phyloP scores from a whole-genome alignment of 495 filamentous ascomycete genomes.

The Aspergillus cavernicola region DNA sequence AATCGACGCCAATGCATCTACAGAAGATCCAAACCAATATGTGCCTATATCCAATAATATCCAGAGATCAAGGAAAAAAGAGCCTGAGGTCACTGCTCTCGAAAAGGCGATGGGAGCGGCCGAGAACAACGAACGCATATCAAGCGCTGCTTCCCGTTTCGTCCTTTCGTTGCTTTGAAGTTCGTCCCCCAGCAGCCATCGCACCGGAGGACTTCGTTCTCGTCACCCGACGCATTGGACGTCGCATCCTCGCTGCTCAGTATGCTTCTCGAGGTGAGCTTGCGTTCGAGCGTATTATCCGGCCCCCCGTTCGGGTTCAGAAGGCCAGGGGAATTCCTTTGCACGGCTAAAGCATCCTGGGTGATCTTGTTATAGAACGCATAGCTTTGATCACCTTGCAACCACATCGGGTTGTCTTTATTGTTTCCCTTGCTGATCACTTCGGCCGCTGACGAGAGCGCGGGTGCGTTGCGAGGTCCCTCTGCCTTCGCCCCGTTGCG shows the following conservation, averaged over 20 bases:
- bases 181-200: conserved; percentile 46
- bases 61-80: not conserved
- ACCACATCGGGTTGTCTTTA: conserved; percentile 45
- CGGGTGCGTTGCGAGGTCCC: not conserved
- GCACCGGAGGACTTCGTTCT: conserved; percentile 46
- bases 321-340: conserved; percentile 23
- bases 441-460: conserved; percentile 9
- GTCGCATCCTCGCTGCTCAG: conserved; percentile 47
- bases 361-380: conserved; percentile 51
- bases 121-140: conserved; percentile 50
- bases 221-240: conserved; percentile 32
- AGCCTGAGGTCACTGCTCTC: not conserved
- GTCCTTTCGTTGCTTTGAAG: conserved; percentile 48
- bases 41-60: not conserved
- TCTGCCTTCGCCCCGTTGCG: conserved; percentile 5
- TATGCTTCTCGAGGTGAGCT: conserved; percentile 33
- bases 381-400: conserved; percentile 50
- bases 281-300: conserved; percentile 25
- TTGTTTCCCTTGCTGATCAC: conserved; percentile 19
- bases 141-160: conserved; percentile 45
- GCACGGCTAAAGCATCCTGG: conserved; percentile 41
- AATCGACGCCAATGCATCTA: conserved; percentile 3
- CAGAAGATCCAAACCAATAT: not conserved
- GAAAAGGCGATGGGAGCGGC: conserved; percentile 11
- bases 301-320: conserved; percentile 25